Percentiles rank a stretch among this genome's conserved stretches.
These are phyloP conservation scores for Amphirosellinia nigrospora DNA, from an alignment of 495 filamentous ascomycete species.

Conservation along the genomic window DNA sequence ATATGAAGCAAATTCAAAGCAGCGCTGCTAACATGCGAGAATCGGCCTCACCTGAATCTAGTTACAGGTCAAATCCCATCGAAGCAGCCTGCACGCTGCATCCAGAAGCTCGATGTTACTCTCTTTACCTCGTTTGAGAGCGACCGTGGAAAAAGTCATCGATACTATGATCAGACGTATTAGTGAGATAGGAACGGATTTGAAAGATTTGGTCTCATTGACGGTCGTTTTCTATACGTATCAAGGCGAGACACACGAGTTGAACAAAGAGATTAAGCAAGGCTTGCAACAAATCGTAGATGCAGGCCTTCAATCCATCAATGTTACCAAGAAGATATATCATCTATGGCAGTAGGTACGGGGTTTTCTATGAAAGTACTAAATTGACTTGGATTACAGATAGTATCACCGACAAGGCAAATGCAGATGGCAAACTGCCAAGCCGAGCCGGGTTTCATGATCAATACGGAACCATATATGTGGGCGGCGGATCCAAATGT, in stretches of 20 bases:
- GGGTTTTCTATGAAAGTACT: not conserved
- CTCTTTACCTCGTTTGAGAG: constrained; percentile 38
- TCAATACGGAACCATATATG: constrained; percentile 31
- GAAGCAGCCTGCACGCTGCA: constrained; percentile 32
- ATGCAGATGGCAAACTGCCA: constrained; percentile 29
- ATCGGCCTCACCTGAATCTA: not conserved
- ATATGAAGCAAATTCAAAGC: constrained; percentile 38
- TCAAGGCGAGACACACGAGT: constrained; percentile 35
- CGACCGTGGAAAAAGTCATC: constrained; percentile 39
- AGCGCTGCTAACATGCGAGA: not conserved
- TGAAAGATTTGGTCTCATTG: constrained; percentile 44
- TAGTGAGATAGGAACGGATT: constrained; percentile 39
- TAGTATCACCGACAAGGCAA: constrained; percentile 27
- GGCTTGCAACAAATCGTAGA: constrained; percentile 39
- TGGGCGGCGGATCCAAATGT: constrained; percentile 31
- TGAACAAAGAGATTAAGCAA: constrained; percentile 35
- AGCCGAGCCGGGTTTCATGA: constrained; percentile 28
- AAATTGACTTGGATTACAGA: constrained; percentile 26
- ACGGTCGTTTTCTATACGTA: constrained; percentile 42
- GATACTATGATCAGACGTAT: constrained; percentile 37
- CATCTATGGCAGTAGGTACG: constrained; percentile 35
- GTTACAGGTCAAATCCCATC: constrained; percentile 23
- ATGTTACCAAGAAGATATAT: constrained; percentile 36
- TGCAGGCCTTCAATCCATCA: constrained; percentile 35
- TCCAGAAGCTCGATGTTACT: constrained; percentile 37